Base-by-base conservation (phyloP, 2,329 filamentous ascomycete species). In the Cercospora berteroae region DNA sequence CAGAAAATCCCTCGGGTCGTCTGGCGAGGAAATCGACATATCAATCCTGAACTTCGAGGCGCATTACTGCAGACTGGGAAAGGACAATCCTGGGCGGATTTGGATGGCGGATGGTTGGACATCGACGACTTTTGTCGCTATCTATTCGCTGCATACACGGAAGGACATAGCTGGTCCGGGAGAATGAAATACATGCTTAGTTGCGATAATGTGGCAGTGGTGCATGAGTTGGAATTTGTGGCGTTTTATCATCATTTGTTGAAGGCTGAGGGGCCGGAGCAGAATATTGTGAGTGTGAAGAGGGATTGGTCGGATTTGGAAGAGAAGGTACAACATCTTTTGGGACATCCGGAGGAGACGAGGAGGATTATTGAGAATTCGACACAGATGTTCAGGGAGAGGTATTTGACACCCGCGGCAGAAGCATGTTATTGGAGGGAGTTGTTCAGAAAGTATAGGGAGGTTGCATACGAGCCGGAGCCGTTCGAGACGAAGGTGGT, bases 351-450 rank as follows among this genome's bases (percentile, higher is more conserved):
- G n/a, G 52, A 56, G 2, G 36, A 63, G 23, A 59, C 60, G 29
- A 78, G 83, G 72, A 75, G 74, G 36, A 85, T 88, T 63, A 85
- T 85, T 13, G 75, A 81, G 29, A 85, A 86, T 70, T 80, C 78
- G 3, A 79, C 82, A 5, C 73, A 73, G 50, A 81, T 79, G 16
- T 86, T 86, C 71, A 79, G 84, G 2, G 83, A 86, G 70, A 76
- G 82, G 3, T 86, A 86, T 71, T 75, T 86, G 29, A 74, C 72
- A 4, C 66, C 69, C 20, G 72, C 74, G 5, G 74, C 74, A 2
- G 71, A 71, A 33, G 66, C 71, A 16, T 76, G 74, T 61, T 63
- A 61, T 20, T 68, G 60, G 63, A 27, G 64, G 33, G 39, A 58
- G 16, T 27, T 75, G 63, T 64, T 75, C 12, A n/a, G 60, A 20